phyloP scores from a whole-genome alignment of 2,329 filamentous ascomycete species.

The Ophiostoma ulmi region DNA sequence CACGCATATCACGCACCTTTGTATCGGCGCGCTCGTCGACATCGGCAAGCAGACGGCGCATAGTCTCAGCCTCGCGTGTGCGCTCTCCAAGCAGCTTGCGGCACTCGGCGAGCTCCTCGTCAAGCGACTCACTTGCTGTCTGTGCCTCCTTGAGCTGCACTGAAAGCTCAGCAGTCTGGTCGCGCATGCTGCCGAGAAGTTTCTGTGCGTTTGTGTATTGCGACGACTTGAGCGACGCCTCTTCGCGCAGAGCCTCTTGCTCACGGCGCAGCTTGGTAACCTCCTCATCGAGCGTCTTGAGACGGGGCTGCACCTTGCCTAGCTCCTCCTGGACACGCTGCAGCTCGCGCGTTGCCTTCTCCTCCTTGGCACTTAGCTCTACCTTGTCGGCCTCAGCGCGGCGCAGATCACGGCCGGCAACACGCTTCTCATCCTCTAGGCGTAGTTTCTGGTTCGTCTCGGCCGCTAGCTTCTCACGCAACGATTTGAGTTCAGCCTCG shows the following conservation, averaged over 20 bases:
- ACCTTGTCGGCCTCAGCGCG: conserved; percentile 73
- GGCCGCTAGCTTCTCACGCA: conserved; percentile 72
- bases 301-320: conserved; percentile 55
- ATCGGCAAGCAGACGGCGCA: conserved; percentile 82
- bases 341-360: conserved; percentile 67
- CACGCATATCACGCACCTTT: conserved; percentile 81
- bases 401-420: conserved; percentile 70
- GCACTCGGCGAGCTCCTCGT: conserved; percentile 86
- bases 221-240: conserved; percentile 75
- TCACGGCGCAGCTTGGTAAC: conserved; percentile 64
- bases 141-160: conserved; percentile 88
- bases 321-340: conserved; percentile 68
- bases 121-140: conserved; percentile 74
- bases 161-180: conserved; percentile 81
- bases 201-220: conserved; percentile 83
- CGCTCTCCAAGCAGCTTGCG: conserved; percentile 82
- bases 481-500: conserved; percentile 68
- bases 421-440: conserved; percentile 72
- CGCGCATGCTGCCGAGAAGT: conserved; percentile 84
- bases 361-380: conserved; percentile 66
- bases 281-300: conserved; percentile 68
- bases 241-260: conserved; percentile 63
- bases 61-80: conserved; percentile 87
- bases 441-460: conserved; percentile 67
- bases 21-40: conserved; percentile 77